Conservation (phyloP, 176 grass and related monocot genomes). For the Hordeum marinum region DNA sequence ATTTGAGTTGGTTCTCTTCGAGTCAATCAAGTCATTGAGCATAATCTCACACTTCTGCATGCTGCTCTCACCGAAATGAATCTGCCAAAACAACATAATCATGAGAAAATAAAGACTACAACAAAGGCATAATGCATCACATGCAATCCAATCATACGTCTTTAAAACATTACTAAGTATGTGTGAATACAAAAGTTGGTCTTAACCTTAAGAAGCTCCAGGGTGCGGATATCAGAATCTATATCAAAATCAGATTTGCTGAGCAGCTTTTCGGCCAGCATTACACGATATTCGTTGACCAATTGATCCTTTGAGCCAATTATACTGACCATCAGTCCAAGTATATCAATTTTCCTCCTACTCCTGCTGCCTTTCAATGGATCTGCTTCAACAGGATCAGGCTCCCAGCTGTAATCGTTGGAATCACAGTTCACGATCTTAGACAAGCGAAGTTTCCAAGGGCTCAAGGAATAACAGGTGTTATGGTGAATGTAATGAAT, state of each 20-base stretch:
- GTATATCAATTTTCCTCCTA: constrained; percentile 94
- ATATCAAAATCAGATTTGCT: constrained; percentile 98
- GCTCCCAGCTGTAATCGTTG: constrained; percentile 78
- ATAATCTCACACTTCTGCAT: constrained; percentile 99
- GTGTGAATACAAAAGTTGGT: constrained; percentile 8
- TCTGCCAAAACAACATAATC: constrained; percentile 48
- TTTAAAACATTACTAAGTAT: constrained; percentile 11
- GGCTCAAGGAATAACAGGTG: background rate
- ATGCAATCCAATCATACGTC: constrained; percentile 7
- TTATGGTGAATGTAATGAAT: constrained; percentile 19
- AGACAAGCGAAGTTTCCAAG: background rate
- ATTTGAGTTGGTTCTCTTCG: constrained; percentile 94
- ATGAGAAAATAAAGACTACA: constrained; percentile 20
- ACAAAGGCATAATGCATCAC: background rate
- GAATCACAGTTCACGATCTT: background rate
- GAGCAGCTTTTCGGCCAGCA: constrained; percentile 94
- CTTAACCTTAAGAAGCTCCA: constrained; percentile 95
- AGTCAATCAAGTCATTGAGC: constrained; percentile 98
- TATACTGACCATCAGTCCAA: constrained; percentile 93
- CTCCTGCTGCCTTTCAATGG: constrained; percentile 86
- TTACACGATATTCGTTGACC: constrained; percentile 94
- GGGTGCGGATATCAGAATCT: constrained; percentile 94
- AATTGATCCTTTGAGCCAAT: constrained; percentile 97
- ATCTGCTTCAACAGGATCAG: constrained; percentile 87
- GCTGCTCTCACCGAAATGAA: constrained; percentile 96